Base-by-base conservation (phyloP, 1,284 basidiomycete species). In the Boletus sp. region DNA sequence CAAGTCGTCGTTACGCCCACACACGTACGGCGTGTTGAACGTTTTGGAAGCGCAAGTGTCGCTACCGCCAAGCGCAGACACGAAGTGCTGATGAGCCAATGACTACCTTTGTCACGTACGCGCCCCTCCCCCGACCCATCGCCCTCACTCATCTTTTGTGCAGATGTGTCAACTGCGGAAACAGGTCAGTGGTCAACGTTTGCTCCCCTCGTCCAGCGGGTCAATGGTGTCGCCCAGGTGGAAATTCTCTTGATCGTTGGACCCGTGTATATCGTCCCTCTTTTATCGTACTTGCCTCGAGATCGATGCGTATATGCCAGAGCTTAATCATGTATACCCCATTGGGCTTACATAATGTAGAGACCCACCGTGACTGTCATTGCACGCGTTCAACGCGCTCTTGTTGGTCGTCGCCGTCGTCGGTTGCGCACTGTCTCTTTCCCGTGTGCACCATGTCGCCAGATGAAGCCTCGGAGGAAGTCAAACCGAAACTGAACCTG, bases 61-160 rank as follows among this genome's bases (percentile, higher is more conserved):
- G 88, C 40, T 96, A 96, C 64, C 88, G 92, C 59, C 94, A 95
- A 72, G 91, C 91, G 62, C 93, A 97, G 67, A 97, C 94, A 5
- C 78, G 94, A 54, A 91, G 86, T 64, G 94, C 94, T 30, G 94
- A 97, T 72, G 94, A 95, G 71, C 94, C 93, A 33, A 96, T 97
- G 94, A 95, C 93, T 8, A 82, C 81, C 22, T 82, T 83, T 59
- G 81, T 82, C 36, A 79, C 80, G 75, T 82, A 67, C 46, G 76
- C 76, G 13, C 33, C 16, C 19, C 36, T 34, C n/a, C 6, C 12
- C 37, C 20, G 2, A 19, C 40, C 16, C 7, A 8, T 20, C 17
- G 22, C 14, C 20, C 10, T 45, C 17, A 9, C 41, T 50, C 8
- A 52, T 26, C 38, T 17, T 27, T 27, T 27, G 14, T 41, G 32